Conservation (phyloP, 1,284 basidiomycete species). For the Boletus sp. region DNA sequence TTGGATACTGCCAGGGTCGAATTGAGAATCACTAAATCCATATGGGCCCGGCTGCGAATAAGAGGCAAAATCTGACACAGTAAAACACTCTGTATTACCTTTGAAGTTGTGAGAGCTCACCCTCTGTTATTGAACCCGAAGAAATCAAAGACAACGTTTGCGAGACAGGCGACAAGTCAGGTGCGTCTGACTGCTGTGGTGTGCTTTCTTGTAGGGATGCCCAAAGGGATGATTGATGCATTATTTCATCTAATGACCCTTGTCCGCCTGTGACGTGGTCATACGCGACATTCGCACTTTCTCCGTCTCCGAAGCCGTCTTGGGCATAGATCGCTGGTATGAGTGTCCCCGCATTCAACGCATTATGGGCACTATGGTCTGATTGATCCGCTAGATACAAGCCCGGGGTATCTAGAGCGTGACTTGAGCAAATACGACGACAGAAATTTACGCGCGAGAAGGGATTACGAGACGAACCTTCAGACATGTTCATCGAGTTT, state of each 20-base stretch:
- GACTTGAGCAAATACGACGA: background rate
- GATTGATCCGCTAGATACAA: background rate
- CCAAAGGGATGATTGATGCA: slow-evolving; percentile 1
- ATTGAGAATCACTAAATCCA: background rate
- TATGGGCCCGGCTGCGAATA: background rate
- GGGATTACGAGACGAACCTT: background rate
- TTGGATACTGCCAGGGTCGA: background rate
- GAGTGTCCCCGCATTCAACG: background rate
- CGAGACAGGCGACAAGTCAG: background rate
- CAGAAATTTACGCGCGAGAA: background rate
- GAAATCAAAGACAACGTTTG: background rate
- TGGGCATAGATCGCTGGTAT: background rate
- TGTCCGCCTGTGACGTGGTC: no score
- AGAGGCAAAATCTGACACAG: background rate
- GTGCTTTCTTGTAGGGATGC: background rate
- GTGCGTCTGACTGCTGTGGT: background rate
- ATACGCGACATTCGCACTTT: background rate
- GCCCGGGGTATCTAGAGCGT: background rate
- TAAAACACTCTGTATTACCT: background rate
- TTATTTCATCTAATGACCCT: background rate
- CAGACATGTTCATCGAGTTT: background rate
- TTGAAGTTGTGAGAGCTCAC: background rate
- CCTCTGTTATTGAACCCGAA: background rate
- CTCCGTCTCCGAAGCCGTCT: background rate
- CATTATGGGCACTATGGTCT: background rate